Base-by-base conservation (phyloP, 164 flowering plant species). In the Vitis cinerea region DNA sequence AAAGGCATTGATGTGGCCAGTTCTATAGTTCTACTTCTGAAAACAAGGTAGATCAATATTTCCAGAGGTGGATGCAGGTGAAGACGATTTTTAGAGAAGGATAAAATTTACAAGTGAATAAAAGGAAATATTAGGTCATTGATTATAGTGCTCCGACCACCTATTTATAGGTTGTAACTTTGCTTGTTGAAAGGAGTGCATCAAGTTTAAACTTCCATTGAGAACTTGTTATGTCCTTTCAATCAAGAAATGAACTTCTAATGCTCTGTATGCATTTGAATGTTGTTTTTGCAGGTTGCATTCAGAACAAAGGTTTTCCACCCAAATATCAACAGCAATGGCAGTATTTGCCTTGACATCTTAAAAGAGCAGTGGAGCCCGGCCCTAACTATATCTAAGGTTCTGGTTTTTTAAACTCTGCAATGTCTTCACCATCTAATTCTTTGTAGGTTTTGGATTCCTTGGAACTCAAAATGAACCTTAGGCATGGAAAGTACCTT, bases 291-390 rank as follows among this genome's bases (percentile, higher is more conserved):
- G 56, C 70, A 74, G 78, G 77, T 76, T 67, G 84, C 87, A 7
- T 84, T 82, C 63, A 79, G 85, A 80, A 84, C 84, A 4, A 84
- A 82, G 72, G 87, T 82, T 64, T 84, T 84, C 66, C 87, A 84
- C 59, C 87, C 87, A 29, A 84, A 84, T 64, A 84, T 84, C 59
- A 84, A 84, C 71, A 84, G 87, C 82, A 84, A 84, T 59, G 85
- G 87, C 27, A 84, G 87, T 63, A 82, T 84, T 48, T 84, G 85
- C 57, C 78, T 84, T 27, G 85, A 84, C 74, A 84, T 84, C 52
- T 68, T 84, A 47, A 84, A 84, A 67, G 85, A 82, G 62, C 85
- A 84, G 64, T 82, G 87, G 87, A 83, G 87, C 67, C 87, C 85
- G 11, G 87, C 87, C 19, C 74, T 84, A 47, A 84, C 85, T 8